These are phyloP conservation scores for Fusarium keratoplasticum DNA, from an alignment of 2,329 filamentous ascomycete genomes.

Conservation along the genomic window DNA sequence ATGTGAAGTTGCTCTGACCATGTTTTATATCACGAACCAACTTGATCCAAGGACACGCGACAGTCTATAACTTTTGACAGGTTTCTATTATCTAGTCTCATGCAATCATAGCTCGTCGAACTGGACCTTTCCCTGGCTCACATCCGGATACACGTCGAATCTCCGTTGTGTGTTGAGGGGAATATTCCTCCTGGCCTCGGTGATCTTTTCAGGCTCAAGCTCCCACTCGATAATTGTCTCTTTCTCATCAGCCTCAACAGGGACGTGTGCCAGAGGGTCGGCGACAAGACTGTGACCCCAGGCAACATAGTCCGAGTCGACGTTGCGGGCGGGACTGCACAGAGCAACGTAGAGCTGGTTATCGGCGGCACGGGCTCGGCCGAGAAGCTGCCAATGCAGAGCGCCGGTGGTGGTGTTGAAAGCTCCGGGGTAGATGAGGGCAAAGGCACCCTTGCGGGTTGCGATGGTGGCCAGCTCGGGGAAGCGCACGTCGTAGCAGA, in stretches of 20 bases:
- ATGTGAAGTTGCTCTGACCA: not conserved
- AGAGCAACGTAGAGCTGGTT: slow-evolving; percentile 95
- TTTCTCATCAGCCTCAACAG: slow-evolving; percentile 80
- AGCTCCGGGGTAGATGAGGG: slow-evolving; percentile 92
- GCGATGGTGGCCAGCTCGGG: slow-evolving; percentile 93
- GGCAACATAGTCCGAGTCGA: slow-evolving; percentile 82
- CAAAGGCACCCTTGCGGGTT: slow-evolving; percentile 85
- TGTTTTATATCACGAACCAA: not conserved
- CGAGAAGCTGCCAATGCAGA: slow-evolving; percentile 90
- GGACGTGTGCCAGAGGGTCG: slow-evolving; percentile 86
- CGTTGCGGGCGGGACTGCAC: slow-evolving; percentile 89
- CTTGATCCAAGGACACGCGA: not conserved
- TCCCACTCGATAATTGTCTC: slow-evolving; percentile 83
- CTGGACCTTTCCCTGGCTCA: slow-evolving; percentile 71
- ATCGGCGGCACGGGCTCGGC: slow-evolving; percentile 85
- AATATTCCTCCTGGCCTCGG: slow-evolving; percentile 82
- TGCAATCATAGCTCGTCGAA: slow-evolving; percentile 46
- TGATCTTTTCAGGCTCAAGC: slow-evolving; percentile 75
- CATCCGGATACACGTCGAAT: slow-evolving; percentile 96
- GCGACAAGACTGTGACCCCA: slow-evolving; percentile 92
- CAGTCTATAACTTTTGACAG: not conserved
- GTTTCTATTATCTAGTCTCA: not conserved
- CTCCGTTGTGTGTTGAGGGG: slow-evolving; percentile 86
- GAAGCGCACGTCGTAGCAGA: slow-evolving; percentile 98
- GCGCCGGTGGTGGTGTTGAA: slow-evolving; percentile 96